Evolutionary conservation across 2,329 filamentous ascomycete species (phyloP), one percentile per base, ranked within the genome.

Genomic region (Penicillium sp.): DNA sequence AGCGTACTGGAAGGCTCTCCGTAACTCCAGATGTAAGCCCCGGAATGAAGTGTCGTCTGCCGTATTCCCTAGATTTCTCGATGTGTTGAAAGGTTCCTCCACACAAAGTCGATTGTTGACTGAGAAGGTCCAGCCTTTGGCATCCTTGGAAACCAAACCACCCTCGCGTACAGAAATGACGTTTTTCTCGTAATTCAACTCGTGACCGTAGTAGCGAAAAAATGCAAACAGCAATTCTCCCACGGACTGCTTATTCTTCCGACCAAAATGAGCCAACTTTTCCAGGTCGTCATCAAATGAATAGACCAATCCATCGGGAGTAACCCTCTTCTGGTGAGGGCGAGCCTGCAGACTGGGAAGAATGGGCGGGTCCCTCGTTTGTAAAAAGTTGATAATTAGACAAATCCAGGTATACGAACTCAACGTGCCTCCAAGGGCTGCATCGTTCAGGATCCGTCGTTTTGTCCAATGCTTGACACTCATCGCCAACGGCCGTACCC

Each of bases 341-440:
- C 82, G 79, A 64, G 90, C 85, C 66, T 97, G 93, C 29, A 98
- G 77, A 13, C 88, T 83, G 3, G 93, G 93, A 20, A 98, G 73
- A 47, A 98, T 82, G 0, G 92, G 88, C 13, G 89, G 88, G 52
- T 86, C 80, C 61, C 90, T 84, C 44, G 89, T 87, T 72, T 98
- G 93, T 24, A 98, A 79, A 65, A 97, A 98, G 60, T 90, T 95
- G 66, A 98, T 87, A 59, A 97, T 95, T 78, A 98, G 83, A 71
- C 93, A 98, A 67, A 97, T 97, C 93, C 93, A 98, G 20, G 93
- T 96, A 67, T 98, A 98, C 15, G 93, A 98, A 71, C 92, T 97
- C 52, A 98, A 78, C 6, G 93, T 98, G 49, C 89, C 91, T 55
- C 93, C 91, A 66, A 90, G 89, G 50, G 88, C 93, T 95, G 93